Conservation (phyloP, 1,284 basidiomycete species). For the Ganoderma boninense region DNA sequence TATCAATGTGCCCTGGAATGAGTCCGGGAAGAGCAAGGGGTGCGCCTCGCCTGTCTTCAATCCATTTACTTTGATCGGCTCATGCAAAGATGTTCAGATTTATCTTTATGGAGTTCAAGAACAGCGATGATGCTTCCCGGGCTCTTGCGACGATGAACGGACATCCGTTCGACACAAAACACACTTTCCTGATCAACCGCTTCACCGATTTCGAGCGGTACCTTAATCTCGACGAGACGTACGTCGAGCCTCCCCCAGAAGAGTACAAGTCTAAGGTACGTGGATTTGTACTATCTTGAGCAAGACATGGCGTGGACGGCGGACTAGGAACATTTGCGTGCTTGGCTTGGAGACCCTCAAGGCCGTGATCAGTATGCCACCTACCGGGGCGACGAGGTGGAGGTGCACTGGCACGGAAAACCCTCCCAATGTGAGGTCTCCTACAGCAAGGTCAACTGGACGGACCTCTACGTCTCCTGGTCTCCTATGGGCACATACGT, state of each 20-base stretch:
- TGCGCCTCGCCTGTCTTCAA: conserved; percentile 46
- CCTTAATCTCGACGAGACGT: conserved; percentile 83
- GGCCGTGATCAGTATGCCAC: conserved; percentile 98
- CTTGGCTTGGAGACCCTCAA: conserved; percentile 93
- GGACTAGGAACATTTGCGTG: conserved; percentile 90
- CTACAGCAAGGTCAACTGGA: conserved; percentile 85
- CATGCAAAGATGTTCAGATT: conserved; percentile 60
- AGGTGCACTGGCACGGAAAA: conserved; percentile 94
- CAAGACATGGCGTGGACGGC: conserved; percentile 1
- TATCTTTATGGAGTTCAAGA: conserved; percentile 90
- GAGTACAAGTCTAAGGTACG: conserved; percentile 85
- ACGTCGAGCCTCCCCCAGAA: conserved; percentile 81
- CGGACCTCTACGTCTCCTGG: conserved; percentile 98
- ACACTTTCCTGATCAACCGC: conserved; percentile 90
- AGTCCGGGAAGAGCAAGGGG: conserved; percentile 88
- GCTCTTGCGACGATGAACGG: conserved; percentile 87
- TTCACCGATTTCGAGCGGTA: conserved; percentile 95
- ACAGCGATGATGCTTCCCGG: conserved; percentile 81
- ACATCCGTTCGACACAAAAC: conserved; percentile 91
- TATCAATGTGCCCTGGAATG: conserved; percentile 88
- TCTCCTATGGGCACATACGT: conserved; percentile 96
- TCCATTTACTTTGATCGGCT: neutral
- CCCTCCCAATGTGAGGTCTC: conserved; percentile 88
- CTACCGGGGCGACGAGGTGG: conserved; percentile 92
- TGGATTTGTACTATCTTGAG: neutral